A percentile compares a stretch with the other conserved stretches of the same genome.
Conservation (phyloP, 2,329 filamentous ascomycete genomes). For the Pestalotiopsis sp. region DNA sequence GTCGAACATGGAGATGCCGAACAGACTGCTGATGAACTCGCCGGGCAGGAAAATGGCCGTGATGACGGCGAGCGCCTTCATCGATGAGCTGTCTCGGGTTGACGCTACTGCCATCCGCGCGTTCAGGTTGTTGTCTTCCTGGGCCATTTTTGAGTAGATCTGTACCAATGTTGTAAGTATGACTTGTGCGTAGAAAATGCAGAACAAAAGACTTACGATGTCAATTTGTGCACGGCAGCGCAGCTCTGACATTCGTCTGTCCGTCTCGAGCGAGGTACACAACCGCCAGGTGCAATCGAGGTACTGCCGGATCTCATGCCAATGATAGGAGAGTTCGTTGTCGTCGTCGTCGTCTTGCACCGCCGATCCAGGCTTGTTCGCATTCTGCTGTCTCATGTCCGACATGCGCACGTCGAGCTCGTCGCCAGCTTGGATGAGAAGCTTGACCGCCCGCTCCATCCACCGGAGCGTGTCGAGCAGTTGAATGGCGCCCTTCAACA, state of each 20-base stretch:
- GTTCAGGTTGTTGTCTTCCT: conserved; percentile 51
- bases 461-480: conserved; percentile 47
- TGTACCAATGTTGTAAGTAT: conserved; percentile 14
- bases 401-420: conserved; percentile 37
- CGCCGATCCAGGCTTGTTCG: conserved; percentile 13
- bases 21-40: conserved; percentile 47
- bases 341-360: conserved; percentile 13
- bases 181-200: no score
- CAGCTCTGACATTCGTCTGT: conserved; percentile 47
- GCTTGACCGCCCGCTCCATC: conserved; percentile 48
- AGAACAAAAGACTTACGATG: conserved; percentile 34
- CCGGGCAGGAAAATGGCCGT: conserved; percentile 50
- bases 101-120: conserved; percentile 73
- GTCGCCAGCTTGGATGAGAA: conserved; percentile 44
- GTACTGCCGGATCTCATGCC: conserved; percentile 50
- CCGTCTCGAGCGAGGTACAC: conserved; percentile 46
- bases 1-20: conserved; percentile 50
- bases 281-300: conserved; percentile 44
- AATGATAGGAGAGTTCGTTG: conserved; percentile 38
- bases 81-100: conserved; percentile 57
- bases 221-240: conserved; percentile 48
- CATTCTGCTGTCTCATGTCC: conserved; percentile 19
- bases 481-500: conserved; percentile 46
- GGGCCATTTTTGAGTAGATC: conserved; percentile 52
- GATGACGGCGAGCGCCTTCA: conserved; percentile 50